Evolutionary conservation across 352 stramenopile species (phyloP).

Genomic region (Globisporangium cederbergense): DNA sequence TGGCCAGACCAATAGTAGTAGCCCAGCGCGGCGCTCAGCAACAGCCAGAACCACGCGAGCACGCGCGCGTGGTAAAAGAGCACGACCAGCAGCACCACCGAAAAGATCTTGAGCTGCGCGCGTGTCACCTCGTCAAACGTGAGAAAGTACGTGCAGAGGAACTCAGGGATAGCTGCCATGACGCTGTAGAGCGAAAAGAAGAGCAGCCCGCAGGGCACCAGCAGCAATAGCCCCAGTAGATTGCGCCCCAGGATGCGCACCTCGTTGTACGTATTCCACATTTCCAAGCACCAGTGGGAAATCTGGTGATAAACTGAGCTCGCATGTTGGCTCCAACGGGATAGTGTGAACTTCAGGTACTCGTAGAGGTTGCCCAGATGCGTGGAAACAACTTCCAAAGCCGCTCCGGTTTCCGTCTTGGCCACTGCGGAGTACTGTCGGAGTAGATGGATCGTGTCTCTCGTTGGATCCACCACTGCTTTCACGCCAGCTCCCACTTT

Average conservation of each 20-base stretch:
- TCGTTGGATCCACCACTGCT: background rate
- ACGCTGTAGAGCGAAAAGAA: constrained; percentile 33
- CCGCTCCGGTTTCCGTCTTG: background rate
- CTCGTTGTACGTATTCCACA: constrained; percentile 36
- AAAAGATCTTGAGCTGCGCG: constrained; percentile 39
- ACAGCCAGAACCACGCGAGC: constrained; percentile 41
- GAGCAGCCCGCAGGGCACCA: constrained; percentile 19
- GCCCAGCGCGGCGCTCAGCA: constrained; percentile 12
- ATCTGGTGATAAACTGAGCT: background rate
- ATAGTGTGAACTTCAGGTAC: background rate
- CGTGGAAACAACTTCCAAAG: background rate
- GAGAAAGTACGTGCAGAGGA: constrained; percentile 22
- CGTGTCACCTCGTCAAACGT: constrained; percentile 41
- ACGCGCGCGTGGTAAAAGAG: constrained; percentile 31
- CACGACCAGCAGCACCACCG: constrained; percentile 18
- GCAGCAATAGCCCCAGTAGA: constrained; percentile 17
- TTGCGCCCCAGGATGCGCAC: constrained; percentile 31
- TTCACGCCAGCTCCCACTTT: background rate
- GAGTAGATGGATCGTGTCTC: background rate
- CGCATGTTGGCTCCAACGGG: background rate
- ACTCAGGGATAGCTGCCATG: constrained; percentile 22
- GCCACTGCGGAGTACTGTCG: background rate
- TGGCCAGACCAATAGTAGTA: constrained; percentile 62
- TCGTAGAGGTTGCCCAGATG: background rate
- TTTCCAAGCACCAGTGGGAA: background rate